phyloP scores from a whole-genome alignment of 176 grass and related monocot species.

The Areca catechu region DNA sequence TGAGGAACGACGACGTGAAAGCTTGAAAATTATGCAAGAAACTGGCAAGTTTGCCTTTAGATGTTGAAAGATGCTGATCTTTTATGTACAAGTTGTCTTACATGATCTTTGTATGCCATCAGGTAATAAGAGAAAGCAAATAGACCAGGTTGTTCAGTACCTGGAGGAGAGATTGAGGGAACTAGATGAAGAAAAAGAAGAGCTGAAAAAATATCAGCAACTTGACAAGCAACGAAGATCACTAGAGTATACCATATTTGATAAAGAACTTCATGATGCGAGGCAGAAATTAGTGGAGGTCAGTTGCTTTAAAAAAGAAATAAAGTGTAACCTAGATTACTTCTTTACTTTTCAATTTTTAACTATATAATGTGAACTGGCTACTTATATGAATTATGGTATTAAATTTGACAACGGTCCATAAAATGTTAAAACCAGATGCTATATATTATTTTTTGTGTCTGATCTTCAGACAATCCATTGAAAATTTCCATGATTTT shows the following conservation, averaged over 20 bases:
- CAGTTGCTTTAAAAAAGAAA: neutral
- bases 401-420: too few species aligned
- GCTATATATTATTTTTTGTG: too few species aligned
- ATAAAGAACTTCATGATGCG: conserved; percentile 85
- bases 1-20: conserved; percentile 84
- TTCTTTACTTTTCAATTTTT: too few species aligned
- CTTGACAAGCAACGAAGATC: conserved; percentile 91
- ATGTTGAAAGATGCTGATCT: too few species aligned
- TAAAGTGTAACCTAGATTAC: too few species aligned
- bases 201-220: conserved; percentile 93
- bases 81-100: too few species aligned
- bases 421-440: too few species aligned
- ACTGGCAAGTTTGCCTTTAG: conserved; percentile 44
- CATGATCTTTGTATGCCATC: conserved; percentile 4
- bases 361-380: too few species aligned
- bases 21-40: conserved; percentile 99
- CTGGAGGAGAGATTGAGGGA: conserved; percentile 83
- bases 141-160: conserved; percentile 91
- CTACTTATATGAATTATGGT: too few species aligned
- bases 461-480: too few species aligned
- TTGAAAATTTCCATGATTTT: too few species aligned
- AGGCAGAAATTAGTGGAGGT: conserved; percentile 72
- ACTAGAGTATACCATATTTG: conserved; percentile 89
- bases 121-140: conserved; percentile 99
- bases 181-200: conserved; percentile 99